Evolutionary conservation across 2,329 filamentous ascomycete species (phyloP).

Genomic region (Zymoseptoria passerinii): DNA sequence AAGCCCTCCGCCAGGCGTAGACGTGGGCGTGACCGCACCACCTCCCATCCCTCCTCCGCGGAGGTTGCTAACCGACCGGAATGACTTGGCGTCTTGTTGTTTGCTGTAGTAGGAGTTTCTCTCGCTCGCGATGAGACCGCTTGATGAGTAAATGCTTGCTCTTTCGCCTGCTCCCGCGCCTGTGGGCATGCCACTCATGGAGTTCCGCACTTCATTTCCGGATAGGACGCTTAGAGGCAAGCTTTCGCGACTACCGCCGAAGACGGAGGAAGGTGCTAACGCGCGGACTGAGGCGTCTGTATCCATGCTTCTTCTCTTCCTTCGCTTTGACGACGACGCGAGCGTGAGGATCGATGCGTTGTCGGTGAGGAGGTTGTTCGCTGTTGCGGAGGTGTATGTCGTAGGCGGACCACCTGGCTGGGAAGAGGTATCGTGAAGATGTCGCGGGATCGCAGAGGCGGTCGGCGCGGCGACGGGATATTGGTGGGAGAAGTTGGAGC

Average conservation of each 20-base stretch:
- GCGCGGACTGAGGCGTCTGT: constrained; percentile 80
- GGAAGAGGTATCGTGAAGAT: constrained; percentile 48
- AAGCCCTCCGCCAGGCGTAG: not conserved
- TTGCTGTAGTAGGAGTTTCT: constrained; percentile 68
- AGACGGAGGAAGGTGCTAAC: constrained; percentile 72
- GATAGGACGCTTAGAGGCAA: constrained; percentile 71
- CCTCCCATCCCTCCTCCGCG: not conserved
- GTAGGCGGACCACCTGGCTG: constrained; percentile 31
- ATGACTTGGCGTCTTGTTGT: constrained; percentile 30
- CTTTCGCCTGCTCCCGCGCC: constrained; percentile 54
- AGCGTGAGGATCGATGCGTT: constrained; percentile 80
- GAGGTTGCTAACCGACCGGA: constrained; percentile 26
- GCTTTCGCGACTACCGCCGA: constrained; percentile 72
- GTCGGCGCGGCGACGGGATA: constrained; percentile 50
- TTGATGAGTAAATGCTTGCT: constrained; percentile 61
- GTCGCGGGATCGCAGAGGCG: constrained; percentile 63
- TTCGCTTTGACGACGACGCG: constrained; percentile 72
- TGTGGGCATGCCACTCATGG: constrained; percentile 40
- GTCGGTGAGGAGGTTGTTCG: constrained; percentile 73
- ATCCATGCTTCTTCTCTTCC: constrained; percentile 65
- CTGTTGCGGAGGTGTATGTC: constrained; percentile 69
- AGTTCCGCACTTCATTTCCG: constrained; percentile 53
- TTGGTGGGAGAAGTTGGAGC: constrained; percentile 50
- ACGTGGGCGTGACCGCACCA: not conserved
- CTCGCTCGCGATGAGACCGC: constrained; percentile 52